Conservation (phyloP, 129 eudicot genomes). For the Oenanthe sinensis region DNA sequence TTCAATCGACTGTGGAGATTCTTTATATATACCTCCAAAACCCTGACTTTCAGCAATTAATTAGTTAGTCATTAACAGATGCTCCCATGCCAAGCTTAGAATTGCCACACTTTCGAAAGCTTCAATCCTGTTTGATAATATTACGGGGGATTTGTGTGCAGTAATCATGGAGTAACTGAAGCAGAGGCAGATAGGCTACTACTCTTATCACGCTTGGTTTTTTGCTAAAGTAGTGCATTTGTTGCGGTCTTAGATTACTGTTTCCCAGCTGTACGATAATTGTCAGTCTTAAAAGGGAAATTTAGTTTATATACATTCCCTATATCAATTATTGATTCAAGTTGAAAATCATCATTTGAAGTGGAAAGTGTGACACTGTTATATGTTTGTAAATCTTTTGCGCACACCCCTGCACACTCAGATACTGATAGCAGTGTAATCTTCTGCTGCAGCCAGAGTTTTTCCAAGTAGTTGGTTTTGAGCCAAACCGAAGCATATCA, state of each 20-base stretch:
- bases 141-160: not conserved
- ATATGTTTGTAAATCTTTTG: not conserved
- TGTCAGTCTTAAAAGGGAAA: not conserved
- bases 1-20: slow-evolving; percentile 44
- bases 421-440: not conserved
- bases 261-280: slow-evolving; percentile 13
- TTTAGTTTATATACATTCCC: not conserved
- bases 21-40: slow-evolving; percentile 48
- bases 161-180: not conserved
- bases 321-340: not conserved
- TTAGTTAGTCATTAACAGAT: slow-evolving; percentile 11
- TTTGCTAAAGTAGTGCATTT: slow-evolving; percentile 1
- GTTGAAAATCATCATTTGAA: not conserved
- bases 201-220: not conserved
- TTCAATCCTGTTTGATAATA: not conserved
- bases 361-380: not conserved
- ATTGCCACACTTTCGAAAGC: not conserved
- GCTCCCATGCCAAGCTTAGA: not conserved
- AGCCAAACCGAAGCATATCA: too few species aligned
- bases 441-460: too few species aligned
- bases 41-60: slow-evolving; percentile 29
- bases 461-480: too few species aligned
- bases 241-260: slow-evolving; percentile 1
- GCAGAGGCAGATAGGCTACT: slow-evolving; percentile 1
- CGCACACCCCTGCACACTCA: not conserved